Percentiles rank a stretch among this genome's conserved stretches.
Evolutionary conservation across 345 rosid species (phyloP).

Genomic region (Melastoma malabathricum): DNA sequence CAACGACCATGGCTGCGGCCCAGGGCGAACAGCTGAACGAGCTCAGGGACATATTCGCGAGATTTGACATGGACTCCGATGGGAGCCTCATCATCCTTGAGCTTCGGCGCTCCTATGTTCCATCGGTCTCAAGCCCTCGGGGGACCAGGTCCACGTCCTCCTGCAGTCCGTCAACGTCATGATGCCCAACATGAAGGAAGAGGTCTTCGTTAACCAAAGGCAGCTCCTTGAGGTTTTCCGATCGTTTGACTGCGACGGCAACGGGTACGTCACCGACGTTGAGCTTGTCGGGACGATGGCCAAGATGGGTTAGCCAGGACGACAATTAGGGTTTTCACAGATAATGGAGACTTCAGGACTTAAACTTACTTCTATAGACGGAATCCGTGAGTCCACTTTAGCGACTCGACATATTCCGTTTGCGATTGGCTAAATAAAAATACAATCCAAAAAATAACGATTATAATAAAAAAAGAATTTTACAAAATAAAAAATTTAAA

Average conservation of each 20-base stretch:
- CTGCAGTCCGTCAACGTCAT: slow-evolving; percentile 58
- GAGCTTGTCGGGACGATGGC: slow-evolving; percentile 81
- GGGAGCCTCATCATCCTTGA: slow-evolving; percentile 87
- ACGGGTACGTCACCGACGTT: slow-evolving; percentile 62
- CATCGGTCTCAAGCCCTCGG: slow-evolving; percentile 59
- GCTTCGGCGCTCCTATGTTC: slow-evolving; percentile 70
- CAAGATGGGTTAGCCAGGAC: slow-evolving; percentile 87
- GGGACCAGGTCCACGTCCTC: slow-evolving; percentile 61
- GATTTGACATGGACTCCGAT: slow-evolving; percentile 81
- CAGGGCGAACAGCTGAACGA: slow-evolving; percentile 35
- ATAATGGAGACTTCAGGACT: no score
- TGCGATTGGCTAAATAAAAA: no score
- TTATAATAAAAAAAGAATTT: no score
- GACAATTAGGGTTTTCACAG: no score
- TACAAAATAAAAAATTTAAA: no score
- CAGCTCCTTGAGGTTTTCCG: slow-evolving; percentile 48
- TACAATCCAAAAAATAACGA: no score
- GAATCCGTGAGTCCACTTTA: no score
- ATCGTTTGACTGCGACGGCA: slow-evolving; percentile 63
- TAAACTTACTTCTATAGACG: no score
- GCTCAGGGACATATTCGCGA: slow-evolving; percentile 43
- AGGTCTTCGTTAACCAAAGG: slow-evolving; percentile 41
- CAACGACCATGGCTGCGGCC: neutral
- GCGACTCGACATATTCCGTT: no score
- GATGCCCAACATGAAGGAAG: slow-evolving; percentile 39